Base-by-base conservation (phyloP, 1,139 yeast species). In the Blastobotrys capitulatus region DNA sequence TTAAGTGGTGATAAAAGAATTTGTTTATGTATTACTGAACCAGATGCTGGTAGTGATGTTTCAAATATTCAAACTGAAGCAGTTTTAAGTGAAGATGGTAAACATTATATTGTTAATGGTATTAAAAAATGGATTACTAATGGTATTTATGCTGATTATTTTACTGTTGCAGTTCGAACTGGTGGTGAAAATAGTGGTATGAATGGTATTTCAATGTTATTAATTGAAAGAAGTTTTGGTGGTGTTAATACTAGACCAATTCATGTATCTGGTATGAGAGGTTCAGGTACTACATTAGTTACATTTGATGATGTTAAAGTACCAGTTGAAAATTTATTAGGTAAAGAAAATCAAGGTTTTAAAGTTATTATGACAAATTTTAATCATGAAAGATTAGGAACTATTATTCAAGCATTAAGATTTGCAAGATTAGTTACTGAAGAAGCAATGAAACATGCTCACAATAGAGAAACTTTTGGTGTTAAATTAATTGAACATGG, bases 41-140 rank as follows among this genome's bases (percentile, higher is more conserved):
- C 75, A 12, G 66, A 66, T 42, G 75, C 74, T 15, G 75, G 75
- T 12, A 69, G 74, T 26, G 75, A 71, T 54, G 75, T 71, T 8
- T 75, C 75, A 42, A 69, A 70, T 54, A 56, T 71, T 50, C 64
- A 66, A 34, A 68, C 75, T 41, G 58, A 68, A 10, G 75, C 75
- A 44, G 64, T 57, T 44, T 57, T 59, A 61, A 61, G 70, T 34
- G 64, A 63, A 16, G 73, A 71, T 50, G 74, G 74, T 44, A 68
- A 68, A 64, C 62, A 62, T 59, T 71, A 62, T 58, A 67, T 72
- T 52, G 75, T 71, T 54, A 71, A 70, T 50, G 76, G 76, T 45
- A 65, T 60, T 56, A 71, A 71, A 65, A 71, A 71, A 61, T 71
- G 75, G 75, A 71, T 71, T 63, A 71, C 76, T 55, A 72, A 70